phyloP scores from a whole-genome alignment of 768 basidiomycete genomes.

The Flagelloscypha sp. region DNA sequence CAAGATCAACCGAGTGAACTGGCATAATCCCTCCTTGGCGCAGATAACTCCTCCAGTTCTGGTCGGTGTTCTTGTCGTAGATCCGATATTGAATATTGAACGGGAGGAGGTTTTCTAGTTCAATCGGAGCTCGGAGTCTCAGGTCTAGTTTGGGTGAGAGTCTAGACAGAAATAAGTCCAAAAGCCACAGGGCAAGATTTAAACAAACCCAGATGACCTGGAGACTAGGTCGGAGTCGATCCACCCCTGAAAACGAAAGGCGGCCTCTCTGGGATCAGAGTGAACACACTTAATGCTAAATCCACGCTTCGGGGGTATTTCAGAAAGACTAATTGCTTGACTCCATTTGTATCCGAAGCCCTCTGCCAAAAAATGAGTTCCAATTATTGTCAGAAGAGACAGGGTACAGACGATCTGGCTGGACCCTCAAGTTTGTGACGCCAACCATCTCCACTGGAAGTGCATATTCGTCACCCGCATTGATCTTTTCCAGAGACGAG shows the following conservation, averaged over 20 bases:
- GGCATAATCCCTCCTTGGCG: constrained; percentile 93
- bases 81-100: constrained; percentile 94
- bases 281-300: constrained; percentile 85
- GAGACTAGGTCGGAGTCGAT: constrained; percentile 54
- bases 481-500: constrained; percentile 76
- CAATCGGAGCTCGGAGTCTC: constrained; percentile 85
- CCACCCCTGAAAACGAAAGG: constrained; percentile 93
- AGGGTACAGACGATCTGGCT: constrained; percentile 77
- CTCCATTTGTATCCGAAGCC: constrained; percentile 98
- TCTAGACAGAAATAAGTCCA: too few relatives aligned
- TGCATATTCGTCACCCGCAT: constrained; percentile 82
- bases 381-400: neutral
- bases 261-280: constrained; percentile 68
- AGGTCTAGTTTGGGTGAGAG: constrained; percentile 84
- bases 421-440: constrained; percentile 71
- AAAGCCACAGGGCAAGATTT: too few relatives aligned
- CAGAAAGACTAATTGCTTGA: constrained; percentile 80
- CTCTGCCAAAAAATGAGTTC: constrained; percentile 36
- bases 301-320: constrained; percentile 58
- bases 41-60: constrained; percentile 91
- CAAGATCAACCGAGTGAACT: constrained; percentile 88
- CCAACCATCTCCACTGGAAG: constrained; percentile 87
- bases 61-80: constrained; percentile 90
- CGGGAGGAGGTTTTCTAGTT: constrained; percentile 91
- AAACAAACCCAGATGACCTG: constrained; percentile 46